Base-by-base conservation (phyloP, 139 green algal genomes). In the Raphidocelis subcapitata region DNA sequence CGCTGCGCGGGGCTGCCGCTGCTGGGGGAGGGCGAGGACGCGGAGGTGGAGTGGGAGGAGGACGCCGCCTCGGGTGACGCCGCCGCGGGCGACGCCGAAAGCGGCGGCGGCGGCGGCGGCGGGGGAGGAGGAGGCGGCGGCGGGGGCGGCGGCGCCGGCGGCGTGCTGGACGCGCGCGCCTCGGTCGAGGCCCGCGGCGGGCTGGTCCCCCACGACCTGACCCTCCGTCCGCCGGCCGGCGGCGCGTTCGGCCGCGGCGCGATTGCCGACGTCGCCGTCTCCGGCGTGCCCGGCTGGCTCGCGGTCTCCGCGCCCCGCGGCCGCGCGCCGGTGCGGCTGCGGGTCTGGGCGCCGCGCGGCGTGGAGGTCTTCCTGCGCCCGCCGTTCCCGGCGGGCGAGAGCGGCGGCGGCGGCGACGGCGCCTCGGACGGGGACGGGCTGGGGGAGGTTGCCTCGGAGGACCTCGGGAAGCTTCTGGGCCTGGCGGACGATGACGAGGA, bases 331-430 rank as follows among this genome's bases (percentile, higher is more conserved):
- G 29, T 88, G n/a, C 18, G 44, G 41, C 33, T 97, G 49, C 54
- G 80, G 0, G 81, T 97, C 29, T 97, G 88, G 83, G 84, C 76
- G 16, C 91, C 92, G 1, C 67, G 76, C 0, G 94, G 94, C 0
- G 81, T 98, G 12, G 92, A 98, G 80, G 91, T 95, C 62, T 97
- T 95, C 76, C 52, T 90, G 46, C 76, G 94, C 18, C 81, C 86
- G n/a, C 84, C 90, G 4, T 65, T 98, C 74, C 94, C n/a, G n/a
- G n/a, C n/a, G n/a, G n/a, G n/a, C n/a, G n/a, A n/a, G n/a, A n/a
- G n/a, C n/a, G n/a, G n/a, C 94, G 21, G 69, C 65, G n/a, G 24
- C 65, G n/a, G n/a, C 37, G 29, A 4, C 28, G 21, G 44, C 49
- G 35, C 56, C 8, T 24, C 18, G 60, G 26, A 71, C 62, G 57